phyloP scores from a whole-genome alignment of 2,329 filamentous ascomycete species.

The Aspergillus thermomutatus region DNA sequence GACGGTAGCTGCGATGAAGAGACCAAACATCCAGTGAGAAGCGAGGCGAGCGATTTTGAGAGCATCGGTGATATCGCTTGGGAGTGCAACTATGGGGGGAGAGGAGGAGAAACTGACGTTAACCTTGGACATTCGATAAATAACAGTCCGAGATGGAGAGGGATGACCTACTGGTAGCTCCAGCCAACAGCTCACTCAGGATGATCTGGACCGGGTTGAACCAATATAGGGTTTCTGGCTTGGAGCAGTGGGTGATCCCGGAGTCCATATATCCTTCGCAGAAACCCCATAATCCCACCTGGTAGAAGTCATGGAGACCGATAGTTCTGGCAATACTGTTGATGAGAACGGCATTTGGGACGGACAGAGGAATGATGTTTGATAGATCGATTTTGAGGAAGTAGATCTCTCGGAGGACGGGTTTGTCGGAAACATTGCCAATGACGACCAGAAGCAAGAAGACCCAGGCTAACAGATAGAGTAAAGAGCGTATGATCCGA shows the following conservation, averaged over 20 bases:
- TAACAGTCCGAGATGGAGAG: not conserved
- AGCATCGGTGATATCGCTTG: slow-evolving; percentile 68
- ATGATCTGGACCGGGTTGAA: slow-evolving; percentile 88
- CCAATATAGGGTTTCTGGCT: slow-evolving; percentile 71
- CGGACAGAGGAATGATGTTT: slow-evolving; percentile 71
- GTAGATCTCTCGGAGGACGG: slow-evolving; percentile 67
- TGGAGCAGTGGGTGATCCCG: slow-evolving; percentile 69
- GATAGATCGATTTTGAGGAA: slow-evolving; percentile 82
- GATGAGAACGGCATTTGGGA: slow-evolving; percentile 70
- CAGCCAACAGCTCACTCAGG: slow-evolving; percentile 72
- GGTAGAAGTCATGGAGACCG: slow-evolving; percentile 91
- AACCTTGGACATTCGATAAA: not conserved
- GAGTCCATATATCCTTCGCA: slow-evolving; percentile 78
- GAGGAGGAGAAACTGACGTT: not conserved
- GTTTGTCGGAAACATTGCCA: slow-evolving; percentile 65
- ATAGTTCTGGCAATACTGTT: slow-evolving; percentile 84
- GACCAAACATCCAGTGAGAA: slow-evolving; percentile 83
- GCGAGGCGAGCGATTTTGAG: slow-evolving; percentile 70
- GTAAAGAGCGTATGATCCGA: slow-evolving; percentile 61
- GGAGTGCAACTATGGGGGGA: slow-evolving; percentile 64
- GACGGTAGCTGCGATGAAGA: slow-evolving; percentile 71
- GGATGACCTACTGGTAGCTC: slow-evolving; percentile 64
- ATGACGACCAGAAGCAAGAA: slow-evolving; percentile 80
- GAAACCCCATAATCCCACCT: slow-evolving; percentile 86
- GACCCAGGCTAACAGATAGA: slow-evolving; percentile 70